Conservation (phyloP, 2,329 filamentous ascomycete genomes). For the Colletotrichum chrysophilum region DNA sequence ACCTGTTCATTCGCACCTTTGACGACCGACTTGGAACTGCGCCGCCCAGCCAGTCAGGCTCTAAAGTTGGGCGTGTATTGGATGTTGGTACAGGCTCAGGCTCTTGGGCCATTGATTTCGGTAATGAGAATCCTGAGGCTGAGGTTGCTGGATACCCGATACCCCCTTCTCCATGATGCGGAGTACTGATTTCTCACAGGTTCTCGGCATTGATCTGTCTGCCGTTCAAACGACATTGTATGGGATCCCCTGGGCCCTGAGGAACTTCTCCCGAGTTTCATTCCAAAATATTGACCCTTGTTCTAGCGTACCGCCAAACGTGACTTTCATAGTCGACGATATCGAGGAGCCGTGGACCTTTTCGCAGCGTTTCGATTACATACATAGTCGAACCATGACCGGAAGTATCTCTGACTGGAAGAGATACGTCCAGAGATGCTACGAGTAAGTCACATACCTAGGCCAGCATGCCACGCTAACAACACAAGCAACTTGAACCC, state of each 20-base stretch:
- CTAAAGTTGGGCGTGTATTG: not conserved
- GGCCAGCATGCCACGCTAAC: not conserved
- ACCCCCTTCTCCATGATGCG: not conserved
- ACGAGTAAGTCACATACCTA: not conserved
- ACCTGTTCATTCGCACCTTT: not conserved
- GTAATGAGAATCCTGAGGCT: not conserved
- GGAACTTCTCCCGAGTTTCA: no score
- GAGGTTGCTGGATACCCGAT: not conserved
- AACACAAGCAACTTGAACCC: not conserved
- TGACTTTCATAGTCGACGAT: not conserved
- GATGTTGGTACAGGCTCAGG: not conserved
- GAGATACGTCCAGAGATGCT: not conserved
- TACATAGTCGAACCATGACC: not conserved
- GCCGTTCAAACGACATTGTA: not conserved
- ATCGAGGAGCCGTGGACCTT: not conserved
- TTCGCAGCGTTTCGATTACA: not conserved
- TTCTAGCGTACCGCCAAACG: not conserved
- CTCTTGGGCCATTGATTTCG: not conserved
- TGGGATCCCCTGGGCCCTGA: not conserved
- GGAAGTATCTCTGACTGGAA: not conserved
- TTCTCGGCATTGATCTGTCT: not conserved
- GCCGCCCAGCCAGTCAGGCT: not conserved
- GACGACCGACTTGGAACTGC: not conserved
- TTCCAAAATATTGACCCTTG: not conserved
- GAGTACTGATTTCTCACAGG: not conserved